These are phyloP conservation scores for Lactarius trivialis DNA, from an alignment of 768 basidiomycete species.

Conservation along the genomic window DNA sequence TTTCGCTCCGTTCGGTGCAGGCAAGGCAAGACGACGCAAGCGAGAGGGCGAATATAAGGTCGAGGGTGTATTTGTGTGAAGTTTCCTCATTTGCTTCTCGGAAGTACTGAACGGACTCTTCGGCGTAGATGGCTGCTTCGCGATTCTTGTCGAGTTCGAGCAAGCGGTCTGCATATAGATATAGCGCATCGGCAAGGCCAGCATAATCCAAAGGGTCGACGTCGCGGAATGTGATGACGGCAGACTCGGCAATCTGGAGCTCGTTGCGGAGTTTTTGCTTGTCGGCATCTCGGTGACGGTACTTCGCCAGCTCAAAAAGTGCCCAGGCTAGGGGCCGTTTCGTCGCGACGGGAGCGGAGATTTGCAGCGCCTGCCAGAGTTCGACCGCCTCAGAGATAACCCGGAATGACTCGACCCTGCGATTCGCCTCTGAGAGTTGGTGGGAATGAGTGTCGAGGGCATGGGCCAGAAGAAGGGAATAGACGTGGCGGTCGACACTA, in stretches of 20 bases:
- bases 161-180: slow-evolving; percentile 9
- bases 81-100: background rate
- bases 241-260: too few relatives aligned
- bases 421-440: slow-evolving; percentile 7
- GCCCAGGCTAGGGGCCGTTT: too few relatives aligned
- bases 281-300: too few relatives aligned
- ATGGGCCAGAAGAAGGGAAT: slow-evolving; percentile 11
- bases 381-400: too few relatives aligned
- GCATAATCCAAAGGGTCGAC: slow-evolving; percentile 1
- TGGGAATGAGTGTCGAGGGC: slow-evolving; percentile 1
- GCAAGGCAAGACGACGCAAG: slow-evolving; percentile 16
- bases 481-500: background rate
- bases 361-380: too few relatives aligned
- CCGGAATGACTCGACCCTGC: slow-evolving; percentile 2
- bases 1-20: background rate
- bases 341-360: too few relatives aligned
- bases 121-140: slow-evolving; percentile 10
- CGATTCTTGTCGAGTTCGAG: slow-evolving; percentile 8
- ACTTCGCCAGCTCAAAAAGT: too few relatives aligned
- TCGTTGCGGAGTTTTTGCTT: too few relatives aligned
- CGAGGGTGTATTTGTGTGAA: background rate
- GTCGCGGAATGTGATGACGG: too few relatives aligned
- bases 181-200: slow-evolving; percentile 11
- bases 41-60: slow-evolving; percentile 13
- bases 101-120: slow-evolving; percentile 14